phyloP scores from a whole-genome alignment of 1,284 basidiomycete genomes.

The Termitomyces sp. region DNA sequence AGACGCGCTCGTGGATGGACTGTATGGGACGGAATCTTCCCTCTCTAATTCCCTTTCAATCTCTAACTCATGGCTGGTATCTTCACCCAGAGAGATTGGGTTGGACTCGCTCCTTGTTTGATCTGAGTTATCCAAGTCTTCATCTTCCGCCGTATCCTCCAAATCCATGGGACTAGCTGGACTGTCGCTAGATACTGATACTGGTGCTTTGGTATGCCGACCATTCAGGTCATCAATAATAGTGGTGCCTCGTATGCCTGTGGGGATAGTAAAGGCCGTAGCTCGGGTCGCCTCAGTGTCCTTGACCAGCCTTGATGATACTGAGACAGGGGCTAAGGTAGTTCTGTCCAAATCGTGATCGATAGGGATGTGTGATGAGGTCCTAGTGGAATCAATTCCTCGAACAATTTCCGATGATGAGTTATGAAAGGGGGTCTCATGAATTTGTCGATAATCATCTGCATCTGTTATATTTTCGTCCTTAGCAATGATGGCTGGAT shows the following conservation, averaged over 20 bases:
- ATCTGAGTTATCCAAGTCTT: background rate
- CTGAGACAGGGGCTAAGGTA: background rate
- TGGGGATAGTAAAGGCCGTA: background rate
- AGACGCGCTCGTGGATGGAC: background rate
- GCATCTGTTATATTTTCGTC: background rate
- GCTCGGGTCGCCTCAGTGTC: background rate
- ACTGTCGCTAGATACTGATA: background rate
- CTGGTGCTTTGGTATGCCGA: background rate
- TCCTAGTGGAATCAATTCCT: background rate
- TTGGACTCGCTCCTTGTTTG: background rate
- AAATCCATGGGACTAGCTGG: background rate
- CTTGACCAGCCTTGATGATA: background rate
- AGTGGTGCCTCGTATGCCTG: background rate
- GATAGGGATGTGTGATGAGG: background rate
- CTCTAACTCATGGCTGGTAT: background rate
- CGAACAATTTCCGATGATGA: background rate
- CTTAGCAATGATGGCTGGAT: background rate
- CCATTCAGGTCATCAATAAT: background rate
- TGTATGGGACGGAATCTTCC: background rate
- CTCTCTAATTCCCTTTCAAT: background rate
- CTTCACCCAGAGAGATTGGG: slow-evolving; percentile 1
- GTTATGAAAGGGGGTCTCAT: background rate
- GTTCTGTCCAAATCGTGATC: background rate
- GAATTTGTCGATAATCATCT: background rate
- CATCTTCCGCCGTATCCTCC: background rate